Evolutionary conservation across 495 filamentous ascomycete genomes (phyloP).

Genomic region (Neurospora sp.): DNA sequence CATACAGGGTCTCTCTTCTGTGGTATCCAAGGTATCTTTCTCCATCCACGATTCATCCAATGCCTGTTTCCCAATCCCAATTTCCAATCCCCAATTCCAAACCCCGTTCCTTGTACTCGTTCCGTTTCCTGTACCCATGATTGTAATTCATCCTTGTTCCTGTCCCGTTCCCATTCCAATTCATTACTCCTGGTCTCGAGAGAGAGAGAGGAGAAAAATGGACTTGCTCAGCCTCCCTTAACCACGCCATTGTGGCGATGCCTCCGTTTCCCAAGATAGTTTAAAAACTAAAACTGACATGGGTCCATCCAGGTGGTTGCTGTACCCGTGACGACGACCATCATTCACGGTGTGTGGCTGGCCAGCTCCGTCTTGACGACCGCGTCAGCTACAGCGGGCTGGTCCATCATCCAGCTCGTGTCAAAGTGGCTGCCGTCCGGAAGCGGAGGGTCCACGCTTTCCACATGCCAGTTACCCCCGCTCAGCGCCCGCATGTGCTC

Average conservation of each 20-base stretch:
- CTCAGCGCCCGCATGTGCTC: not conserved
- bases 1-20: not conserved
- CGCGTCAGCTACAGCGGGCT: not conserved
- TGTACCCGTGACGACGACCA: not conserved
- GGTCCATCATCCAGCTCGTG: conserved; percentile 10
- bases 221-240: not conserved
- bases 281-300: not conserved
- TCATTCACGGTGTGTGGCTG: not conserved
- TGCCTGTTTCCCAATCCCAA: not conserved
- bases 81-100: not conserved
- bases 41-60: not conserved
- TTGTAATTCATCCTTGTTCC: not conserved
- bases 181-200: not conserved
- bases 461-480: not conserved
- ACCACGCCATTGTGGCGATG: not conserved
- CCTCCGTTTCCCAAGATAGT: not conserved
- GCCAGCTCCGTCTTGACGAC: not conserved
- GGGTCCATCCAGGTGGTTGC: not conserved
- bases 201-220: not conserved
- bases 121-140: not conserved
- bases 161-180: not conserved
- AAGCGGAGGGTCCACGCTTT: not conserved
- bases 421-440: conserved; percentile 17
- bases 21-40: not conserved
- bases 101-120: not conserved